Percentiles rank a stretch among this genome's conserved stretches.
These are phyloP conservation scores for Tetrahymena malaccensis DNA, from an alignment of 73 alveolate genomes.

Conservation along the genomic window DNA sequence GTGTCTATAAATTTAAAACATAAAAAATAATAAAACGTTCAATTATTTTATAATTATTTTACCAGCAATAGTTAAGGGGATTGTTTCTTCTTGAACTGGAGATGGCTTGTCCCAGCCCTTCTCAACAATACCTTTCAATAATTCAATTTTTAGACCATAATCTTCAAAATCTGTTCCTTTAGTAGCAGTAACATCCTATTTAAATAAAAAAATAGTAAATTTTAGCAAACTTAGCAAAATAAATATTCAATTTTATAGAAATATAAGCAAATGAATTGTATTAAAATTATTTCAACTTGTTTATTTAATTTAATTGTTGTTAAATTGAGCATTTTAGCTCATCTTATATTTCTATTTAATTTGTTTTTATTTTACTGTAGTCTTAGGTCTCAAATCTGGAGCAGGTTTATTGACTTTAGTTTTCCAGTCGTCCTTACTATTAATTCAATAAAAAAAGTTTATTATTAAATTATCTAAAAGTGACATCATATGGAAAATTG, in stretches of 20 bases:
- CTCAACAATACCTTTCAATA: constrained; percentile 54
- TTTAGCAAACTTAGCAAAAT: background rate
- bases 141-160: constrained; percentile 52
- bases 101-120: constrained; percentile 61
- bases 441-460: background rate
- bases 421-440: background rate
- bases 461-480: background rate
- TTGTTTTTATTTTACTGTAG: background rate
- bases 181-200: constrained; percentile 66
- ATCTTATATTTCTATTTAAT: background rate
- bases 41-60: constrained; percentile 28
- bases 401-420: background rate
- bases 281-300: background rate
- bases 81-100: constrained; percentile 71
- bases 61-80: constrained; percentile 58
- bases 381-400: background rate
- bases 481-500: background rate
- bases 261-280: background rate
- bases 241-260: background rate
- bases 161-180: constrained; percentile 92
- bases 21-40: too few relatives aligned
- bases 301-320: too few relatives aligned
- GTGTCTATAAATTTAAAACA: background rate
- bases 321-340: background rate
- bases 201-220: background rate